phyloP scores from a whole-genome alignment of 2,329 filamentous ascomycete species.

The Myrmaecium sp. region DNA sequence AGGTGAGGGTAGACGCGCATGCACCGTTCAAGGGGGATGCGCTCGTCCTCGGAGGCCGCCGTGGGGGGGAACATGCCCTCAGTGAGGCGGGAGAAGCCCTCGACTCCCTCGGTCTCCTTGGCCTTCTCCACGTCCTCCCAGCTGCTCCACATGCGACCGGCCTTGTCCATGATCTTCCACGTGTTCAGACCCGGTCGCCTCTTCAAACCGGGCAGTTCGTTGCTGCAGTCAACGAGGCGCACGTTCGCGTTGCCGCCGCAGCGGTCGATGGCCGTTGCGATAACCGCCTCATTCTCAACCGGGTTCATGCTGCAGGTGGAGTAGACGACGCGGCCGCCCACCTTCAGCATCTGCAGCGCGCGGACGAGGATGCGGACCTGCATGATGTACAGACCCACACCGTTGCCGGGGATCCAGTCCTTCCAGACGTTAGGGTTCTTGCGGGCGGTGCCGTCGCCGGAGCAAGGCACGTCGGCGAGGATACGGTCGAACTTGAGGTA shows the following conservation, averaged over 20 bases:
- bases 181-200: constrained; percentile 57
- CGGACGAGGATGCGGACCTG: constrained; percentile 83
- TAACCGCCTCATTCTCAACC: constrained; percentile 86
- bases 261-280: constrained; percentile 73
- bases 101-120: constrained; percentile 39
- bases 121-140: constrained; percentile 69
- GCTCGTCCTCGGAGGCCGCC: constrained; percentile 34
- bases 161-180: constrained; percentile 89
- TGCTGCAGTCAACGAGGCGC: constrained; percentile 66
- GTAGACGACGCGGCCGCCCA: constrained; percentile 86
- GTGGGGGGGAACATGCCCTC: constrained; percentile 71
- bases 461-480: constrained; percentile 90
- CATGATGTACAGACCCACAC: constrained; percentile 69
- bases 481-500: constrained; percentile 97
- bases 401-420: constrained; percentile 81
- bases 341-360: constrained; percentile 88
- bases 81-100: constrained; percentile 49
- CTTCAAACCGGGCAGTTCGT: constrained; percentile 60
- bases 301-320: constrained; percentile 99
- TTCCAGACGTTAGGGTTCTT: constrained; percentile 94
- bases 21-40: constrained; percentile 69
- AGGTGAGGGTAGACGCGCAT: constrained; percentile 90
- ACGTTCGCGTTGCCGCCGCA: constrained; percentile 75
- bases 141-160: constrained; percentile 57
- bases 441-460: constrained; percentile 79